phyloP scores from a whole-genome alignment of 2,329 filamentous ascomycete genomes.

The Calycina herbarum region DNA sequence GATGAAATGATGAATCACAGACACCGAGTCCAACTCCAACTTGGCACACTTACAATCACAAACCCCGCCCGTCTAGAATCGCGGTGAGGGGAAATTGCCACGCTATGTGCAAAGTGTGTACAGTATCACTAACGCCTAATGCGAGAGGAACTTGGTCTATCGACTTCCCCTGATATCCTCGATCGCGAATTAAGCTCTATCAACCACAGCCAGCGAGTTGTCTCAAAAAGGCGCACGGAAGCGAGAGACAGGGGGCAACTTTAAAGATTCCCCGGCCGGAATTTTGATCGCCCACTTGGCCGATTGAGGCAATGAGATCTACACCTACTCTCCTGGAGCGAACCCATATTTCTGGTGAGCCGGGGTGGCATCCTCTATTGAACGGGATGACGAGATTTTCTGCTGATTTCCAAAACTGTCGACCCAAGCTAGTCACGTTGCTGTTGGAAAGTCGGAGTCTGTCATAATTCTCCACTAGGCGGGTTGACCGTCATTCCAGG shows the following conservation, averaged over 20 bases:
- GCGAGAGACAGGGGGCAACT: slow-evolving; percentile 19
- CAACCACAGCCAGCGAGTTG: slow-evolving; percentile 15
- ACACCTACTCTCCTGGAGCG: slow-evolving; percentile 16
- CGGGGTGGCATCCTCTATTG: slow-evolving; percentile 3
- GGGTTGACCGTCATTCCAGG: neutral
- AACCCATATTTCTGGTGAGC: slow-evolving; percentile 7
- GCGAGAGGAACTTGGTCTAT: neutral
- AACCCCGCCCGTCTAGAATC: neutral
- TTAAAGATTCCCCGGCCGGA: slow-evolving; percentile 19
- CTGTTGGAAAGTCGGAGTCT: neutral
- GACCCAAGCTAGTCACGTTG: neutral
- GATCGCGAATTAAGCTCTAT: slow-evolving; percentile 3
- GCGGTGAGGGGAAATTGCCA: slow-evolving; percentile 1
- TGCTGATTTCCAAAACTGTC: neutral
- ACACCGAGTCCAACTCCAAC: slow-evolving; percentile 2
- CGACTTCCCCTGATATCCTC: slow-evolving; percentile 7
- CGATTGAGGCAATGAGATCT: slow-evolving; percentile 21
- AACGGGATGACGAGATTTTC: slow-evolving; percentile 3
- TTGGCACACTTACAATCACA: neutral
- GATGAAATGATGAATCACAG: slow-evolving; percentile 1
- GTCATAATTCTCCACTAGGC: neutral
- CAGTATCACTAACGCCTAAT: neutral
- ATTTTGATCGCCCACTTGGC: slow-evolving; percentile 16
- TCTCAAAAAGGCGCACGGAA: slow-evolving; percentile 26
- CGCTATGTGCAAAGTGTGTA: neutral